Evolutionary conservation across 2,329 filamentous ascomycete species (phyloP).

Genomic region (Aspergillus phoenicis): DNA sequence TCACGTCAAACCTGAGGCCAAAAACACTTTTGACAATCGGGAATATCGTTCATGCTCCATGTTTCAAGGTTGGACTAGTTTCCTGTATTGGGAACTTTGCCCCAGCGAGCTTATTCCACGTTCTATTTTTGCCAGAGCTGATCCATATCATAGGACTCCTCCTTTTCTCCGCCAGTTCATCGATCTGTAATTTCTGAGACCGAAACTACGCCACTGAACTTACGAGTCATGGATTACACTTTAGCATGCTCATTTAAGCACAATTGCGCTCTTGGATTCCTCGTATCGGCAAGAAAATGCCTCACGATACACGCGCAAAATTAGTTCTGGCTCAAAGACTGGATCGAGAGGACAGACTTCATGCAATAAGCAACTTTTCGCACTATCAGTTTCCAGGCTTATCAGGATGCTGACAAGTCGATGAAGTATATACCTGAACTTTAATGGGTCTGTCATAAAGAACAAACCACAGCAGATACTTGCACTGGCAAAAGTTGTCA

Average conservation of each 20-base stretch:
- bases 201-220: background rate
- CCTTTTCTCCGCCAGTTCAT: background rate
- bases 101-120: background rate
- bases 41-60: background rate
- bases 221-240: background rate
- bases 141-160: background rate
- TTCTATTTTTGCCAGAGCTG: background rate
- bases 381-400: too few species aligned
- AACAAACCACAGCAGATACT: too few species aligned
- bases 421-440: too few species aligned
- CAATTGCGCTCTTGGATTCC: background rate
- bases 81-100: background rate
- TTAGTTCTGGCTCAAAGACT: too few species aligned
- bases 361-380: background rate
- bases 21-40: background rate
- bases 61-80: constrained; percentile 1
- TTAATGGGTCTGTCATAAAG: too few species aligned
- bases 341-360: background rate
- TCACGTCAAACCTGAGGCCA: constrained; percentile 1
- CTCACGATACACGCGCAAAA: background rate
- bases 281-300: background rate
- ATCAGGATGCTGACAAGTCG: too few species aligned
- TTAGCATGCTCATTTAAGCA: background rate
- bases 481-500: too few species aligned
- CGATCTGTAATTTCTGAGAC: background rate